Evolutionary conservation across 225 moss, liverwort and hornwort species (phyloP), one percentile per base, ranked within the genome.

Genomic region (Anthoceros angustus): DNA sequence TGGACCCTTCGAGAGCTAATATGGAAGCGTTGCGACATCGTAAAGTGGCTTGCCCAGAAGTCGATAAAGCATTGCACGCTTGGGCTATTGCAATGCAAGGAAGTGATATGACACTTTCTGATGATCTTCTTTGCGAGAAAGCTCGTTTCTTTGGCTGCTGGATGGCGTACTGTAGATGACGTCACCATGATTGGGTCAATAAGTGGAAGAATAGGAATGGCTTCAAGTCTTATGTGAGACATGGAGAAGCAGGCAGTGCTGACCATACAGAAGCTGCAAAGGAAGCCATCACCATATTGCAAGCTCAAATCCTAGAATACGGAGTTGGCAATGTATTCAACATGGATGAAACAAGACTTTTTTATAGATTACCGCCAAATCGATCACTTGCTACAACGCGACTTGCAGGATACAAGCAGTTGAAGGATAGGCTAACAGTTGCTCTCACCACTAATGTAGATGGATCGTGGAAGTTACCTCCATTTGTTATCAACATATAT

Each of bases 1-100:
- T n/a, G n/a, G n/a, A n/a, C n/a, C n/a, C n/a, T n/a, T n/a, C n/a
- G n/a, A n/a, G n/a, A n/a, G n/a, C n/a, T n/a, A 43, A 43, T 43
- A 43, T 43, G 43, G 8, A 8, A 8, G 43, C 43, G 12, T 7
- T 7, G 43, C 71, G 77, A 46, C 73, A 65, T 43, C 55, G 70
- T 25, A 77, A 77, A 65, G 41, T 77, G 62, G 61, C 71, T 12
- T 74, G 73, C 42, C 71, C 78, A 6, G 78, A 78, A 71, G 78
- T 78, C 26, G 78, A 78, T 67, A 69, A 78, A 43, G 74, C 71
- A 63, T 71, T 72, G 0, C 74, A 78, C 69, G 71, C 74, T 9
- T 78, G 78, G 78, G 74, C 68, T 69, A 71, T 74, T 43, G 71
- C 68, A 32, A 74, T 69, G 66, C 68, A 78, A 67, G 71, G 69